Base-by-base conservation (phyloP, 2,329 filamentous ascomycete species). In the Sporothrix humicola region DNA sequence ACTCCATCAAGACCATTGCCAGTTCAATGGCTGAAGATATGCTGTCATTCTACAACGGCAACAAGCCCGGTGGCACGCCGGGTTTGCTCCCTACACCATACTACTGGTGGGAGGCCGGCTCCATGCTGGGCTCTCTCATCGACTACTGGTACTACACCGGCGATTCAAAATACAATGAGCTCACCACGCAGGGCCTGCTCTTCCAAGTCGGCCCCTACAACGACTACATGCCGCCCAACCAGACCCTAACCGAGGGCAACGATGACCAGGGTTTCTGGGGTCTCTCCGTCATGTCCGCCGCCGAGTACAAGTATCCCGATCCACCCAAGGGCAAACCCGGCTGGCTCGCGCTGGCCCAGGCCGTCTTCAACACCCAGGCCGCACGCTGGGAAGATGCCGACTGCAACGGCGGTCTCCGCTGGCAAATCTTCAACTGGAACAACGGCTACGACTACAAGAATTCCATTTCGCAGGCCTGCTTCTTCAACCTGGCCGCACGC, bases 371-470 rank as follows among this genome's bases (percentile, higher is more conserved):
- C 80, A 91, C 90, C 1, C 93, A 95, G 78, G 90, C 89, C 2
- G 84, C 85, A 42, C 88, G 93, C 52, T 96, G 93, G 93, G 92
- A 95, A 75, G 84, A 81, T 0, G 81, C 85, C 0, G 83, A 88
- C 70, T 97, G 93, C 77, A 86, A 85, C n/a, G 93, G 93, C 56
- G 94, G 93, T 6, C 81, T 96, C 69, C 88, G 92, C 75, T 95
- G 93, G 93, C 94, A 97, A 82, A 94, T 97, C 66, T 95, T 92
- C 79, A 86, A 88, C 0, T 94, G 93, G 84, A 96, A 97, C 79
- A 89, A 87, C 56, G 94, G 94, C 15, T 97, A 91, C 80, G 84
- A 87, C 76, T 93, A 93, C 84, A 93, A 88, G 77, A 87, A 87
- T 75, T 82, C 84, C n/a, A 82, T 86, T 10, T 83, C 85, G 2